Evolutionary conservation across 768 basidiomycete species (phyloP).

Genomic region (Amanita rubescens): DNA sequence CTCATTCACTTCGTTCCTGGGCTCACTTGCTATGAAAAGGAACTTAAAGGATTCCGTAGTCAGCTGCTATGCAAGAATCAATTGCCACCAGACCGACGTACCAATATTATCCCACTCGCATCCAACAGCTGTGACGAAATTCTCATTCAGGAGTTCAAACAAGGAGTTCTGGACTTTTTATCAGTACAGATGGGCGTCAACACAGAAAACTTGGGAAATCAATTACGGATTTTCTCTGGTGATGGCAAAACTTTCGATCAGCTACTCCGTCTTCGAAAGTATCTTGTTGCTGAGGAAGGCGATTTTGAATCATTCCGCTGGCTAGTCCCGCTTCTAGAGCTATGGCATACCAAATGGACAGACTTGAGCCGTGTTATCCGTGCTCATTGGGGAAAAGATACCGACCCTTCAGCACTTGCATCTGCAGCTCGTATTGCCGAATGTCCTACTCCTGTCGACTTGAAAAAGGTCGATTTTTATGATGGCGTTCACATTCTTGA

Average conservation of each 20-base stretch:
- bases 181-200: slow-evolving; percentile 23
- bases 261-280: slow-evolving; percentile 16
- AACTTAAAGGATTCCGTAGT: slow-evolving; percentile 11
- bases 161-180: slow-evolving; percentile 23
- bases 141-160: slow-evolving; percentile 21
- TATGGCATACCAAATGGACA: slow-evolving; percentile 25
- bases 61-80: background rate
- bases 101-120: slow-evolving; percentile 21
- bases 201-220: slow-evolving; percentile 12
- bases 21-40: slow-evolving; percentile 18
- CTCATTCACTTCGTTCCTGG: slow-evolving; percentile 20
- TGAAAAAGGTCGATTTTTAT: slow-evolving; percentile 29
- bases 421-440: slow-evolving; percentile 23
- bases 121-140: slow-evolving; percentile 23
- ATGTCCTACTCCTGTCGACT: slow-evolving; percentile 20
- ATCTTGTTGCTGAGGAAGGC: slow-evolving; percentile 20
- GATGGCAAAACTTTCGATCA: slow-evolving; percentile 30
- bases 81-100: background rate
- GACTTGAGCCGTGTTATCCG: slow-evolving; percentile 21
- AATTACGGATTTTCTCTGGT: slow-evolving; percentile 18
- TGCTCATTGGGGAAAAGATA: slow-evolving; percentile 22
- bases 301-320: slow-evolving; percentile 14
- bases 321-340: slow-evolving; percentile 19
- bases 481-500: slow-evolving; percentile 14
- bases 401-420: slow-evolving; percentile 18